Evolutionary conservation across 1,284 basidiomycete genomes (phyloP), one percentile per base, ranked within the genome.

Genomic region (Hemileia vastatrix): DNA sequence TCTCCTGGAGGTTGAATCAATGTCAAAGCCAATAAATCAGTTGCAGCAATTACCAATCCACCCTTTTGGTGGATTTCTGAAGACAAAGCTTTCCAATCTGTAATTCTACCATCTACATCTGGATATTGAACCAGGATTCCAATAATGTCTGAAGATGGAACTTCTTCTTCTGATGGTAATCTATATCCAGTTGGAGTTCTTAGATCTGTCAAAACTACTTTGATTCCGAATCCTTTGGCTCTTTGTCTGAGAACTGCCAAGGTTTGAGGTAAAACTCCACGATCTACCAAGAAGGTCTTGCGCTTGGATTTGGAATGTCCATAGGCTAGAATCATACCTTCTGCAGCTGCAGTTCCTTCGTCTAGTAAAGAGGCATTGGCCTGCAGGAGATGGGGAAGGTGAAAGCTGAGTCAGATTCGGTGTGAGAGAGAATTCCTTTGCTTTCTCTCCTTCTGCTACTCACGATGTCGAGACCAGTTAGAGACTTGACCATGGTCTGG

Each of bases 1-100:
- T 97, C 94, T 63, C 93, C 94, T 11, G 94, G 94, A 24, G 94
- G 90, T 47, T 74, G 88, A 90, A 70, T 97, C 72, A 97, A 80
- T 1, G 94, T 90, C 32, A 98, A 81, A 54, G 97, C 95, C 86
- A 63, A 82, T 82, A 71, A 97, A 82, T 59, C 82, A 80, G 36
- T 94, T 94, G 72, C 95, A 83, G 44, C 94, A 85, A 74, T 96
- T 86, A 89, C 83, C 66, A 93, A 94, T 70, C 90, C 88, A 23
- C 93, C 79, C 67, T 87, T 84, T 23, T 60, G 32, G 61, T 77
- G 72, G 2, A 82, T 78, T 47, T 82, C 77, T 19, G 83, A 19
- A 36, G 66, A 65, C 18, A 66, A 15, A 80, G 75, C 18, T 84
- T 8, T n/a, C 65, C 65, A 15, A 54, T 45, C 2, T 83, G 83